Conservation (phyloP, 148 eudicot species). For the Oxyria digyna region DNA sequence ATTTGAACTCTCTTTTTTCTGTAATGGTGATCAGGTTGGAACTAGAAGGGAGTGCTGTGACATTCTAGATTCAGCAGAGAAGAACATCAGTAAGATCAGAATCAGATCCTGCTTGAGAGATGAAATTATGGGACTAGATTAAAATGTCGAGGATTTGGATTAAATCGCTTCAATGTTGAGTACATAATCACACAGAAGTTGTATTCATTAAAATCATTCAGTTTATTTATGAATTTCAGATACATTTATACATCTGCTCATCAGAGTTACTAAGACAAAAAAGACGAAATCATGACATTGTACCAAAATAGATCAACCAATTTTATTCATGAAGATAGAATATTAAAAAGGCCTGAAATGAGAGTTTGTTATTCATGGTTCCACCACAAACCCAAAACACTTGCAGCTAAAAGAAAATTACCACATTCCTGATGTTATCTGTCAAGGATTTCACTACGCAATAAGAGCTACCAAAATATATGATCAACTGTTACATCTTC, state of each 20-base stretch:
- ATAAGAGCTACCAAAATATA: not conserved
- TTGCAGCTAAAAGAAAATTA: not conserved
- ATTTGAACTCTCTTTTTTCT: not conserved
- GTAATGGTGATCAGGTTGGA: slow-evolving; percentile 28
- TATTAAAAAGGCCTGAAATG: not conserved
- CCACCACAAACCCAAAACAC: not conserved
- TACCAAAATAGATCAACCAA: not conserved
- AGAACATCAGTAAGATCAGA: slow-evolving; percentile 29
- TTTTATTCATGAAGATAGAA: not conserved
- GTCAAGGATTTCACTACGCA: not conserved
- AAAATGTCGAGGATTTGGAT: not conserved
- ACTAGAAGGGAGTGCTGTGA: slow-evolving; percentile 59
- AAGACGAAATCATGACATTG: not conserved
- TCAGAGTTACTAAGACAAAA: not conserved
- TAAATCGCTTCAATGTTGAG: no score
- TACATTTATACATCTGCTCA: not conserved
- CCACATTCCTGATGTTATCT: not conserved
- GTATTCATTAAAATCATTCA: not conserved
- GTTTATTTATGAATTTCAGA: not conserved
- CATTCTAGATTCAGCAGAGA: slow-evolving; percentile 18
- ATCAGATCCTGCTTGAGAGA: slow-evolving; percentile 36
- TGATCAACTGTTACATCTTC: slow-evolving; percentile 18
- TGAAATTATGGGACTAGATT: slow-evolving; percentile 25
- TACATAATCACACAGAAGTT: not conserved
- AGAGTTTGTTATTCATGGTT: not conserved